Percentiles rank a stretch among this genome's conserved stretches.
phyloP scores from a whole-genome alignment of 78 protist genomes.

The Neovahlkampfia damariscottae region DNA sequence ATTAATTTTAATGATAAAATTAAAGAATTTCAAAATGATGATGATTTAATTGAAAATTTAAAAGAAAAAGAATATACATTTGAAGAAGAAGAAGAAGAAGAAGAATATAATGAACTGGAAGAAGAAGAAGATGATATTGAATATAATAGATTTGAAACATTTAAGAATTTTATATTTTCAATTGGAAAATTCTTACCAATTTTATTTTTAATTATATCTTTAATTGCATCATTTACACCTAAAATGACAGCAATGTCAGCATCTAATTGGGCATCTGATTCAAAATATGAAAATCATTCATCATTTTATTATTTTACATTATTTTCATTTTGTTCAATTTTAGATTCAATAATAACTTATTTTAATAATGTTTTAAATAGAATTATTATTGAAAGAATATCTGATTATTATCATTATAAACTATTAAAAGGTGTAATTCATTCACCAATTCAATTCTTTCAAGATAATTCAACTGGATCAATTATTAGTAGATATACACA shows the following conservation, averaged over 20 bases:
- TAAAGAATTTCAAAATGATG: neutral
- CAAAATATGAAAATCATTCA: slow-evolving; percentile 77
- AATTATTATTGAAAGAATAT: neutral
- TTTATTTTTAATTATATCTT: slow-evolving; percentile 6
- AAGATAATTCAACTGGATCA: slow-evolving; percentile 31
- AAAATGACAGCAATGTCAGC: slow-evolving; percentile 57
- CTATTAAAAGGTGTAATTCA: neutral
- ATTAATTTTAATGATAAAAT: neutral
- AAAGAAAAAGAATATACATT: neutral
- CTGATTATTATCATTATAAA: slow-evolving; percentile 2
- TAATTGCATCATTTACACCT: neutral
- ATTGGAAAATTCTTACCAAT: neutral
- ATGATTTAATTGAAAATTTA: neutral
- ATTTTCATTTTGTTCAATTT: neutral
- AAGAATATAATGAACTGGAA: neutral
- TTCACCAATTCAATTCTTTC: slow-evolving; percentile 35
- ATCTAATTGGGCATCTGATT: slow-evolving; percentile 79
- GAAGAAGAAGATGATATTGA: neutral
- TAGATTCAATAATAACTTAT: neutral
- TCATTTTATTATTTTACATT: slow-evolving; percentile 11
- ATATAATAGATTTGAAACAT: neutral
- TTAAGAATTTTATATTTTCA: neutral
- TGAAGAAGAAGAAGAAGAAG: neutral
- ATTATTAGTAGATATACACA: slow-evolving; percentile 22
- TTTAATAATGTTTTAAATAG: neutral